These are phyloP conservation scores for Pholiota molesta DNA, from an alignment of 768 basidiomycete genomes.

Conservation along the genomic window DNA sequence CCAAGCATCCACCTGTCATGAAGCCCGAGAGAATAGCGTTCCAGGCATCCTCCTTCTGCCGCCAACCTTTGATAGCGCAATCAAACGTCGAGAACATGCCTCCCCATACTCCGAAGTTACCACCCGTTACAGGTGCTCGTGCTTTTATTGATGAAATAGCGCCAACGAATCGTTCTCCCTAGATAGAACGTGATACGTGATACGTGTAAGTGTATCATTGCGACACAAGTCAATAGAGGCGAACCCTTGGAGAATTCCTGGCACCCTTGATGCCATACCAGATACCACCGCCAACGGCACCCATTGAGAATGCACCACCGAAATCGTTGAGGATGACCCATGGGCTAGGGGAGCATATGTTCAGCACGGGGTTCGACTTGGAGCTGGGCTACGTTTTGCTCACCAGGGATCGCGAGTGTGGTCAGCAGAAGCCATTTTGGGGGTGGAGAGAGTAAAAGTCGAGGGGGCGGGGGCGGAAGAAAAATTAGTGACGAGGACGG, in stretches of 20 bases:
- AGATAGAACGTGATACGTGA: conserved; percentile 15
- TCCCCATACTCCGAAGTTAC: conserved; percentile 95
- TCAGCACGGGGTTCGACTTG: background rate
- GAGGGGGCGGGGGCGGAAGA: conserved; percentile 9
- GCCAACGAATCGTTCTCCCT: conserved; percentile 95
- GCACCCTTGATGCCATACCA: conserved; percentile 99
- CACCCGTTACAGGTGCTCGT: conserved; percentile 95
- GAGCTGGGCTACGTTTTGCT: background rate
- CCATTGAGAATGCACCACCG: conserved; percentile 97
- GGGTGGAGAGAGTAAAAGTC: conserved; percentile 4
- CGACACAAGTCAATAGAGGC: conserved; percentile 27
- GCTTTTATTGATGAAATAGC: conserved; percentile 97
- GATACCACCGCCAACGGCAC: conserved; percentile 95
- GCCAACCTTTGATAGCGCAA: conserved; percentile 95
- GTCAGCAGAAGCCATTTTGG: conserved; percentile 26
- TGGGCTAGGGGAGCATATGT: conserved; percentile 56
- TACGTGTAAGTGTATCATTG: background rate
- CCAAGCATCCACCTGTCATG: conserved; percentile 96
- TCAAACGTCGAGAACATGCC: conserved; percentile 99
- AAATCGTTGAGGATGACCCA: conserved; percentile 99
- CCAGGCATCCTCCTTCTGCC: conserved; percentile 99
- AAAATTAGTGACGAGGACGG: conserved; percentile 7
- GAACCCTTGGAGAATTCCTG: conserved; percentile 90
- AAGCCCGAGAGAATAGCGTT: conserved; percentile 99
- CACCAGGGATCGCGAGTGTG: conserved; percentile 33